phyloP scores from a whole-genome alignment of 2,329 filamentous ascomycete genomes.

The Waltergamsia citrina region DNA sequence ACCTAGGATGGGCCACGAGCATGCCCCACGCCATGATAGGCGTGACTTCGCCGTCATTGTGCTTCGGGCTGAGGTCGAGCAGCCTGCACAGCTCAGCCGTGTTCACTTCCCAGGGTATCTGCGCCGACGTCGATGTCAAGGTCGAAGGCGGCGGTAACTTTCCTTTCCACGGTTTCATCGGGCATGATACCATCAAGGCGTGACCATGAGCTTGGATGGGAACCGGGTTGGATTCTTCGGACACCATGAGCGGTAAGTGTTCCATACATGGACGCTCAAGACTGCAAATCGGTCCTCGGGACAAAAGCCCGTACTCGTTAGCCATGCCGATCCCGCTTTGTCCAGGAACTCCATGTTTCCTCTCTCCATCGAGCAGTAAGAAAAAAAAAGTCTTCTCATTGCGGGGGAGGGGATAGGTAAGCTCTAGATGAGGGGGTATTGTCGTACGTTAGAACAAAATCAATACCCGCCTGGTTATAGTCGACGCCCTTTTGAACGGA shows the following conservation, averaged over 20 bases:
- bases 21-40: slow-evolving; percentile 93
- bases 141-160: slow-evolving; percentile 41
- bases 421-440: slow-evolving; percentile 45
- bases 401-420: slow-evolving; percentile 56
- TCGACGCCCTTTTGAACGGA: slow-evolving; percentile 41
- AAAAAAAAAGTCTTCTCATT: slow-evolving; percentile 25
- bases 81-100: slow-evolving; percentile 72
- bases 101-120: slow-evolving; percentile 71
- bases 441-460: slow-evolving; percentile 86
- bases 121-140: slow-evolving; percentile 36
- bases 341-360: too few species aligned
- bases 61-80: slow-evolving; percentile 72
- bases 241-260: slow-evolving; percentile 72
- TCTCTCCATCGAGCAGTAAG: too few species aligned
- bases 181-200: slow-evolving; percentile 86
- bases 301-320: slow-evolving; percentile 31
- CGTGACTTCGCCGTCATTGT: slow-evolving; percentile 84
- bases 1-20: slow-evolving; percentile 62
- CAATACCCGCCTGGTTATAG: slow-evolving; percentile 76
- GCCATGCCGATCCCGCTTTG: slow-evolving; percentile 17
- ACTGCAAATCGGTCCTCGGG: slow-evolving; percentile 43
- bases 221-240: slow-evolving; percentile 43
- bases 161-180: slow-evolving; percentile 54
- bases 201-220: slow-evolving; percentile 51
- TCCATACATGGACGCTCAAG: slow-evolving; percentile 92